Percentiles rank a stretch among this genome's conserved stretches.
phyloP scores from a whole-genome alignment of 208 protist genomes.

The Leptomonas seymouri region DNA sequence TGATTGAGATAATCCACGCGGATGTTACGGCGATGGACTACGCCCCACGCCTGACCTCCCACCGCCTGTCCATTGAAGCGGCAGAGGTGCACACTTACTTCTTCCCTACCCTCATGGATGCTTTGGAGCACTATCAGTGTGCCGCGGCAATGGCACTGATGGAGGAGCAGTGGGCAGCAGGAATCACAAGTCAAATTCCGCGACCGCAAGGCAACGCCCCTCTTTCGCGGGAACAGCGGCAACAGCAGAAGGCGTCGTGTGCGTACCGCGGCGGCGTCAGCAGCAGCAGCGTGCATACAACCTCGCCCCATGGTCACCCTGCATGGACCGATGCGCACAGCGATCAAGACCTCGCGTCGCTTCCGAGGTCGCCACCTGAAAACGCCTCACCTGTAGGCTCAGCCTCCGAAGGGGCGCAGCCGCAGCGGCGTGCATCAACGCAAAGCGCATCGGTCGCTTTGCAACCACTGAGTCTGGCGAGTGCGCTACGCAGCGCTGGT shows the following conservation, averaged over 20 bases:
- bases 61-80: slow-evolving; percentile 73
- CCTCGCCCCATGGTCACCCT: too few relatives aligned
- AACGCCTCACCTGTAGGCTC: background rate
- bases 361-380: background rate
- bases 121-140: slow-evolving; percentile 59
- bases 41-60: slow-evolving; percentile 51
- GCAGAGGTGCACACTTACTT: slow-evolving; percentile 55
- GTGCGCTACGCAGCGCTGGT: slow-evolving; percentile 7
- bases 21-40: slow-evolving; percentile 82
- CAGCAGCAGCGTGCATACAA: background rate
- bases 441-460: background rate
- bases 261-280: background rate
- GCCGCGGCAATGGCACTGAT: slow-evolving; percentile 40
- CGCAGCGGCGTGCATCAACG: background rate
- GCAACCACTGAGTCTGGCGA: slow-evolving; percentile 1
- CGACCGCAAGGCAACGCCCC: background rate
- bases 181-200: slow-evolving; percentile 38
- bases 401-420: background rate
- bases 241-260: background rate
- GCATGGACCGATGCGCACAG: background rate
- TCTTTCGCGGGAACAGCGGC: background rate
- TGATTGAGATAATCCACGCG: slow-evolving; percentile 60
- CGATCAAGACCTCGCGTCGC: background rate
- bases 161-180: slow-evolving; percentile 39
- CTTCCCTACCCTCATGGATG: slow-evolving; percentile 54